A percentile compares a stretch with the other conserved stretches of the same genome.
Evolutionary conservation across 179 eudicot genomes (phyloP).

Genomic region (Gypsophila paniculata): DNA sequence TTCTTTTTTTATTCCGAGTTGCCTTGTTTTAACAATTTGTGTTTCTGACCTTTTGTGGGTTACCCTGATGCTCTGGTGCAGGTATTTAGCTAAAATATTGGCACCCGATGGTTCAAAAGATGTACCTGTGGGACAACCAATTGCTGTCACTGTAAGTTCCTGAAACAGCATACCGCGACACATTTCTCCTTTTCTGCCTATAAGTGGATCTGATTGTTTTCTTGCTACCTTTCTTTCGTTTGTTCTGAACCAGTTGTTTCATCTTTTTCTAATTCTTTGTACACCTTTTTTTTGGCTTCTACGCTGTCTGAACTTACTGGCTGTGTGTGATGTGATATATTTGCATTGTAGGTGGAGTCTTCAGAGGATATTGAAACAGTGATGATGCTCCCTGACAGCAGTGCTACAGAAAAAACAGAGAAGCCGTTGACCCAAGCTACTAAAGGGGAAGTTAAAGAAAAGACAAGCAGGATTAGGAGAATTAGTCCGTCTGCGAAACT

Average conservation of each 20-base stretch:
- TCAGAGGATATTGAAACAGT: constrained; percentile 63
- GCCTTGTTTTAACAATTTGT: background rate
- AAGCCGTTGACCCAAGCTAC: constrained; percentile 39
- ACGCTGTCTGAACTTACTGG: background rate
- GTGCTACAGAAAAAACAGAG: constrained; percentile 40
- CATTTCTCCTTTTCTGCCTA: background rate
- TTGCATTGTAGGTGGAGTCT: constrained; percentile 72
- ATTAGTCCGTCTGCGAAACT: constrained; percentile 94
- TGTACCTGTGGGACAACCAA: constrained; percentile 77
- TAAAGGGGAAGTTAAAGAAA: constrained; percentile 33
- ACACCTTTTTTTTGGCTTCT: background rate
- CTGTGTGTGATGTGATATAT: constrained; percentile 19
- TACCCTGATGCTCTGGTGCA: constrained; percentile 19
- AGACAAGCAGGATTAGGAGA: constrained; percentile 44
- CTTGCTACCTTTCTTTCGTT: background rate
- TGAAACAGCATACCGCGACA: constrained; percentile 5
- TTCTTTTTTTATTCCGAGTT: background rate
- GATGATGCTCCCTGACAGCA: constrained; percentile 32
- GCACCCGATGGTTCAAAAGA: constrained; percentile 89
- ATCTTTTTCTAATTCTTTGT: background rate
- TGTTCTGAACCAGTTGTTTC: background rate
- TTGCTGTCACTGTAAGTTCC: constrained; percentile 78
- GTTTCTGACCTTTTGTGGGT: background rate
- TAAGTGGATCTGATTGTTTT: background rate
- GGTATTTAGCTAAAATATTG: constrained; percentile 79